Base-by-base conservation (phyloP, 768 basidiomycete species). In the Holtermannia corniformis region DNA sequence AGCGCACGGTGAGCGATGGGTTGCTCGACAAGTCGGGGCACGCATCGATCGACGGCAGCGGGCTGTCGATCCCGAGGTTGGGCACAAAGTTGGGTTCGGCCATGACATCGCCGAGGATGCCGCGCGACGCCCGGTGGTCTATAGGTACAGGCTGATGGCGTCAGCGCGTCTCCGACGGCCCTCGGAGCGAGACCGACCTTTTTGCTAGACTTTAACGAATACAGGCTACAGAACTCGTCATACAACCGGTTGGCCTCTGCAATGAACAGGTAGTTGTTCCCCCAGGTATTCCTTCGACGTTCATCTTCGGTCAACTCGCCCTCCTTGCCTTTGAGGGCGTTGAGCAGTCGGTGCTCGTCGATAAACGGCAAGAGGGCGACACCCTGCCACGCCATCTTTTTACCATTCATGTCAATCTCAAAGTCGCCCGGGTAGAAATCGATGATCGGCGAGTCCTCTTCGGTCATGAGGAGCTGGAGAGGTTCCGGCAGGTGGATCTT, bases 301-400 rank as follows among this genome's bases (percentile, higher is more conserved):
- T 99, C 92, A 10, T 86, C 87, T 53, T 87, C 85, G 0, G 79
- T 80, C 43, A 99, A 77, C 44, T 80, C 60, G 1, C 64, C 54
- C 56, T 81, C 47, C 75, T 70, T 78, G 12, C 76, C 70, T 5
- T 77, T 79, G 85, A 99, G 89, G 3, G 91, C 88, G 27, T 81
- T 83, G 50, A 97, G 75, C 22, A 99, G 74, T 27, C 91, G 80
- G 51, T 78, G 79, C 69, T 83, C 78, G 66, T 97, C 87, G 57
- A 99, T 97, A 76, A 97, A 99, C 0, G 95, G 92, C 20, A 99
- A 76, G 7, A 99, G 76, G 0, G 95, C 92, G 51, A 99, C 90
- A 50, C 95, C 95, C 72, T 99, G 93, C 95, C 95, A 99, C 5
- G 87, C 79, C 92, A 97, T 96, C 74, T 86, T 87, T 76, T 97